Conservation (phyloP, 192 early-diverging fungal genomes). For the Linnemannia zychae region DNA sequence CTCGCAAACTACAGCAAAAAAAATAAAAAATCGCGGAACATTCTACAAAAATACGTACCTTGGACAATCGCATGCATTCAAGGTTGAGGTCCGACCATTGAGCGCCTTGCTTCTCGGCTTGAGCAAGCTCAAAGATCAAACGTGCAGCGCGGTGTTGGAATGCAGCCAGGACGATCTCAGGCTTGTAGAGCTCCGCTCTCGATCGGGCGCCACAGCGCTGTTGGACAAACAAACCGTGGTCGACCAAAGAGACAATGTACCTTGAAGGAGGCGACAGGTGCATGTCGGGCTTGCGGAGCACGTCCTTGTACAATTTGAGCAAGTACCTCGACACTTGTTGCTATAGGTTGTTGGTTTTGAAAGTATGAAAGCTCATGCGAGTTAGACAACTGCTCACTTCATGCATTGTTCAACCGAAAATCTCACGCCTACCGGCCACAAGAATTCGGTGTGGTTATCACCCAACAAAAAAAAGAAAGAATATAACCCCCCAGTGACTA, state of each 20-base stretch:
- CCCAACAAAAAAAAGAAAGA: background rate
- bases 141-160: slow-evolving; percentile 79
- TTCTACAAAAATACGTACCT: slow-evolving; percentile 25
- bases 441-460: background rate
- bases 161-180: slow-evolving; percentile 67
- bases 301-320: slow-evolving; percentile 69
- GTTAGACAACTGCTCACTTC: background rate
- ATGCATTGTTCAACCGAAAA: too few species aligned
- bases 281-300: slow-evolving; percentile 23
- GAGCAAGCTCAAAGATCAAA: slow-evolving; percentile 73
- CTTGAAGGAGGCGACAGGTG: slow-evolving; percentile 42
- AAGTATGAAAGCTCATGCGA: background rate
- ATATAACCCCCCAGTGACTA: too few species aligned
- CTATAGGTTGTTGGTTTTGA: background rate
- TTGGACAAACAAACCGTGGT: slow-evolving; percentile 19
- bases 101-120: slow-evolving; percentile 65
- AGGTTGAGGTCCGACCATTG: slow-evolving; percentile 80
- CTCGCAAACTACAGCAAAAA: background rate
- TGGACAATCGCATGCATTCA: slow-evolving; percentile 75
- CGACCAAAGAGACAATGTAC: slow-evolving; percentile 33
- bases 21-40: background rate
- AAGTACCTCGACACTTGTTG: slow-evolving; percentile 86
- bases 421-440: background rate
- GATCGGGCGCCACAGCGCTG: slow-evolving; percentile 38
- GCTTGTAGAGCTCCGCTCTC: slow-evolving; percentile 58